Base-by-base conservation (phyloP, 495 filamentous ascomycete species). In the Aspergillus indologenus region DNA sequence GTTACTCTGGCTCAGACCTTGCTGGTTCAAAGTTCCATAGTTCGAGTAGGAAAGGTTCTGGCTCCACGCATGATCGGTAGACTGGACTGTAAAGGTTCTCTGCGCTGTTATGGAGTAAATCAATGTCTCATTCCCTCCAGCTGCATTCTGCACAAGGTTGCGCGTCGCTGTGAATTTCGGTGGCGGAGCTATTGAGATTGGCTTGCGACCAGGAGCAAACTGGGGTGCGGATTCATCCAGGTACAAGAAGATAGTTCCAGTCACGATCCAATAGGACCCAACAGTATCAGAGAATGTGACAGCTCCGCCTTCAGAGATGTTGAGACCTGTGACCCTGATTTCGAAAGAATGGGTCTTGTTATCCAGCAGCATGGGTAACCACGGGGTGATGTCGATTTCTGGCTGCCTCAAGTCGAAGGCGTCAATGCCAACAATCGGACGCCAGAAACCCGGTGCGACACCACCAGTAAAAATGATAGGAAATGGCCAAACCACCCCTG, bases 391-490 rank as follows among this genome's bases (percentile, higher is more conserved):
- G 66, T 96, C 92, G 60, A 96, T 90, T 65, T 94, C 89, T 57
- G 90, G 86, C 54, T 91, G 85, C 9, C 85, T 80, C 14, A 96
- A 75, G 66, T 96, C 91, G 67, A 91, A 96, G 1, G 90, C 84
- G 54, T 93, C 87, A 48, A 92, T 90, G 1, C 91, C 90, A 14
- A 90, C 90, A 60, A 96, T 86, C 1, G 92, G 92, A 0, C 89
- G 78, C 86, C 92, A 95, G 29, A 95, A 80, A 0, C 85, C 85
- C 1, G 92, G 92, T 1, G 86, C 87, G 1, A 96, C 83, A 3
- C 92, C 92, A 5, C 92, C 91, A 5, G 91, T 95, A 62, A 96
- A 96, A 40, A 96, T 90, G 26, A 92, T 78, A 0, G 90, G 89
- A 58, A 93, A 94, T 4, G 92, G 91, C 89, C 88, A 95, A 7